Base-by-base conservation (phyloP, 768 basidiomycete genomes). In the Tricholoma flavovirens region DNA sequence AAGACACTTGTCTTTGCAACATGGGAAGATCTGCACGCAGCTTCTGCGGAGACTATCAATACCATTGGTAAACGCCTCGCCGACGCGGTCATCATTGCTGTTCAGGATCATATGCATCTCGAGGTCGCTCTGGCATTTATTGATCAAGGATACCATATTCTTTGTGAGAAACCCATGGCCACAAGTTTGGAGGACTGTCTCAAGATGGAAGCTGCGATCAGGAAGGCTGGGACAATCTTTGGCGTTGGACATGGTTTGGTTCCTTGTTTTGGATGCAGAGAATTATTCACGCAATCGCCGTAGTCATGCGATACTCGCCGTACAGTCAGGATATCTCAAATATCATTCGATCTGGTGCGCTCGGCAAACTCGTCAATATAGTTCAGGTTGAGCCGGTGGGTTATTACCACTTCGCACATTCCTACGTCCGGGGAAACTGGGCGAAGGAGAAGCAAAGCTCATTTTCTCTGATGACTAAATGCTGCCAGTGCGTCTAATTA, bases 151-250 rank as follows among this genome's bases (percentile, higher is more conserved):
- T 94, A 94, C 65, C 86, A 93, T 62, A 89, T 95, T 55, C 77
- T 95, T 19, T 94, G 93, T 69, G 93, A 95, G 78, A 95, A 95
- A 67, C 93, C 93, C 0, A 90, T 95, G 87, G 89, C 91, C 0
- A 93, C 88, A 4, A 81, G 68, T 53, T 63, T 88, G 35, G 75
- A 79, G 53, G 90, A 90, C 59, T 89, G 92, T 57, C 66, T 94
- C 49, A 77, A 74, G 67, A 93, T 94, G 76, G 84, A 89, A 59
- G 73, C 75, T 30, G 88, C 83, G 0, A 77, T 94, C 29, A 84
- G 82, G 68, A 77, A 83, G 32, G 80, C 86, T 2, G 82, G 82
- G 0, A 76, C 83, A 40, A 86, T 94, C 60, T 94, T 93, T 73
- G 93, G 88, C 15, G 83, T 91, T 77, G 88, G 93, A 1, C 93